Base-by-base conservation (phyloP, 148 eudicot genomes). In the Suaeda aralocaspica region DNA sequence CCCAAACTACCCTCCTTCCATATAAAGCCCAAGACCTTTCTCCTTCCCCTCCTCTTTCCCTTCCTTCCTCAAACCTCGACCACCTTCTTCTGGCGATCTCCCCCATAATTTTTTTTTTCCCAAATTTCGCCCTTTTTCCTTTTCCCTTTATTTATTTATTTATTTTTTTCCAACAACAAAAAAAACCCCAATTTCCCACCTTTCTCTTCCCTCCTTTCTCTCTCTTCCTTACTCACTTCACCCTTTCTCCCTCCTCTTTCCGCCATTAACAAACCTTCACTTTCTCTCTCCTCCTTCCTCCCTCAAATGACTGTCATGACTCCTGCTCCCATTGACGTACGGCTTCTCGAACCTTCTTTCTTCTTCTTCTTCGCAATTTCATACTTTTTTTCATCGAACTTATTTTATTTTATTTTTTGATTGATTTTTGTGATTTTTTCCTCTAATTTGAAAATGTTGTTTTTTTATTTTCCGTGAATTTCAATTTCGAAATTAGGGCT, bases 301-400 rank as follows among this genome's bases (percentile, higher is more conserved):
- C 41, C 75, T 42, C 28, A 50, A 77, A 87, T 87, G 91, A 87
- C 91, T 56, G 80, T 87, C 68, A 75, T 83, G 84, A 81, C 85
- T 73, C 87, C 91, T 18, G 82, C 87, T 66, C 85, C 91, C 21
- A 70, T 79, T 73, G 91, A 84, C 73, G 91, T 87, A 72, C 58
- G 79, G 46, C 9, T 46, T 33, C 60, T 53, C 29, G 31, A 21
- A 39, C 0, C 50, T 53, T 45, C 24, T 26, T 42, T 14, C 2
- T 55, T n/a, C 19, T 33, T 16, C 5, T 22, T 24, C 48, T 36
- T 59, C 36, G 12, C 24, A 33, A 13, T 18, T 60, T 9, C 24
- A 6, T 60, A n/a, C n/a, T n/a, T n/a, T n/a, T n/a, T n/a, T n/a
- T n/a, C n/a, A n/a, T n/a, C n/a, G n/a, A n/a, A n/a, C n/a, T n/a